Base-by-base conservation (phyloP, 371 early-diverging fungal genomes). In the Apophysomyces sp. region DNA sequence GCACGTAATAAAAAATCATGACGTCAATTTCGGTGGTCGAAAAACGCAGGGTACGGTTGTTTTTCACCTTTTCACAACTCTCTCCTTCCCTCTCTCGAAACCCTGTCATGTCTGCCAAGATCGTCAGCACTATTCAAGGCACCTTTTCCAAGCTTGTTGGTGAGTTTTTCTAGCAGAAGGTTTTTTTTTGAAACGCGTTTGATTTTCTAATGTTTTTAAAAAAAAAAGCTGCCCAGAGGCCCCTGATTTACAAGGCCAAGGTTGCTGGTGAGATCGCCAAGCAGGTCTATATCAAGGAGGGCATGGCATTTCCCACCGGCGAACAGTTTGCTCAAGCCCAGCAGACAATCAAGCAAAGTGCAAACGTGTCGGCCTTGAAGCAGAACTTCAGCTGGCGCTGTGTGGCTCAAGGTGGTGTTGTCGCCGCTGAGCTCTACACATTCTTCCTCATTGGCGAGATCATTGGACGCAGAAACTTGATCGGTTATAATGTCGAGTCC, bases 361-460 rank as follows among this genome's bases (percentile, higher is more conserved):
- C 80, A 54, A 81, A 81, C 55, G 59, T 76, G 57, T 68, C 66
- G 52, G 72, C 76, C 49, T 78, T 80, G 72, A 85, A 85, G 84
- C 49, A 24, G 49, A 81, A 72, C 63, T 70, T 83, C 67, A 69
- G 76, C 39, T 66, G 71, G 49, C 49, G 69, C 49, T 79, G 83
- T 52, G 62, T 75, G 49, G 78, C 67, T 39, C 78, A 83, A 71
- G 86, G 82, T 65, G 78, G 85, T 65, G 77, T 86, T 62, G 77
- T 86, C 30, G 83, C 82, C 58, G 86, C 86, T 61, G 86, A 89
- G 69, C 75, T 86, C 52, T 82, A 83, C 77, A 81, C 86, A 58
- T 89, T 89, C 72, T 89, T 88, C 84, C 72, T 87, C 55, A 61
- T 89, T 56, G 89, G 89, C 66, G 89, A 89, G 75, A 84, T 89